Evolutionary conservation across 2,329 filamentous ascomycete genomes (phyloP).

Genomic region (Orbilia javanica): DNA sequence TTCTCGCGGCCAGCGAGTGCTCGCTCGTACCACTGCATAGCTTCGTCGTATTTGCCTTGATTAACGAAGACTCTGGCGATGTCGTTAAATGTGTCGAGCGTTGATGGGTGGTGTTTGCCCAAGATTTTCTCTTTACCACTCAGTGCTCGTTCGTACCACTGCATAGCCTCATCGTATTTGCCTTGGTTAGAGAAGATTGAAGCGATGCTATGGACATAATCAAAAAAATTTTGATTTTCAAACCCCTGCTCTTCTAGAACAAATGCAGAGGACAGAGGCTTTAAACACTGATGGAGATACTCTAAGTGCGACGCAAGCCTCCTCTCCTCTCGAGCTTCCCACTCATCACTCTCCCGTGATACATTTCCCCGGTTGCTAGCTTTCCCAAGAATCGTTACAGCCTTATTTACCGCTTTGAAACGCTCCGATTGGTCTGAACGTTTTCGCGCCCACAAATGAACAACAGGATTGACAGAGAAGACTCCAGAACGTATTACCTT

Average conservation of each 20-base stretch:
- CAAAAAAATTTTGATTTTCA: neutral
- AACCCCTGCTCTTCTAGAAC: neutral
- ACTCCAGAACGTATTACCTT: neutral
- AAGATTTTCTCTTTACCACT: no score
- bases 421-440: neutral
- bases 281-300: slow-evolving; percentile 4
- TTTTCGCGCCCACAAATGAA: slow-evolving; percentile 9
- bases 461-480: slow-evolving; percentile 17
- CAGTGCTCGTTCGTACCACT: no score
- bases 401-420: neutral
- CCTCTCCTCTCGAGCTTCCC: neutral
- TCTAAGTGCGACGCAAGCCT: neutral
- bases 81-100: no score
- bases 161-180: no score
- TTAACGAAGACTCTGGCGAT: no score
- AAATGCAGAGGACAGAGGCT: neutral
- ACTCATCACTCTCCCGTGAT: neutral
- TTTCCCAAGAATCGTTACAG: neutral
- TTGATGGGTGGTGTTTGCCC: no score
- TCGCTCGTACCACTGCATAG: no score
- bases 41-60: no score
- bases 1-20: no score
- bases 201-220: no score
- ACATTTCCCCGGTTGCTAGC: neutral
- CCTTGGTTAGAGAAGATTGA: no score